phyloP scores from a whole-genome alignment of 73 alveolate genomes.

The Tetrahymena thermophila region DNA sequence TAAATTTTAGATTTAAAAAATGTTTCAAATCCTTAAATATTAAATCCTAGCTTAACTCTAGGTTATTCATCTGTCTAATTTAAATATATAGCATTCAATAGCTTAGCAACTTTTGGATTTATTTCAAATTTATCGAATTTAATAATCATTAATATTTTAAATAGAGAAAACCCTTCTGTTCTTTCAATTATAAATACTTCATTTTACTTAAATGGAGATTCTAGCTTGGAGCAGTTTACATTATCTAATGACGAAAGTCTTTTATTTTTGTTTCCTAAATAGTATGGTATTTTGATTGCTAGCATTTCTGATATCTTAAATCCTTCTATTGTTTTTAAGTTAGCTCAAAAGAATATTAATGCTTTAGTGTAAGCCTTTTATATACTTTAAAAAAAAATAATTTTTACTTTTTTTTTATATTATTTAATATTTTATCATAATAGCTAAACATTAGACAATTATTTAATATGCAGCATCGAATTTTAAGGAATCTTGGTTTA shows the following conservation, averaged over 20 bases:
- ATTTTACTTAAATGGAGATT: neutral
- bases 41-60: too few relatives aligned
- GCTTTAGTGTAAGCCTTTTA: neutral
- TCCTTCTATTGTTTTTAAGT: neutral
- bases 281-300: neutral
- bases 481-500: too few relatives aligned
- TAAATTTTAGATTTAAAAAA: neutral
- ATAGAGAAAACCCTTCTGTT: neutral
- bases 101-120: neutral
- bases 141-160: too few relatives aligned
- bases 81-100: neutral
- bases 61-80: neutral
- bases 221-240: neutral
- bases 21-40: neutral
- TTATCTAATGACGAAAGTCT: neutral
- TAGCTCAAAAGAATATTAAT: too few relatives aligned
- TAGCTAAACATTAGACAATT: too few relatives aligned
- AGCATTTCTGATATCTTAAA: neutral
- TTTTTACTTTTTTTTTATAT: too few relatives aligned
- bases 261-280: neutral
- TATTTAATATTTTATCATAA: too few relatives aligned
- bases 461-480: too few relatives aligned
- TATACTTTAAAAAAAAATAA: too few relatives aligned
- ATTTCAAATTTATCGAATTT: neutral
- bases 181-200: neutral